A percentile compares a stretch with the other conserved stretches of the same genome.
Conservation (phyloP, 2,329 filamentous ascomycete species). For the Stachybotrys chartarum region DNA sequence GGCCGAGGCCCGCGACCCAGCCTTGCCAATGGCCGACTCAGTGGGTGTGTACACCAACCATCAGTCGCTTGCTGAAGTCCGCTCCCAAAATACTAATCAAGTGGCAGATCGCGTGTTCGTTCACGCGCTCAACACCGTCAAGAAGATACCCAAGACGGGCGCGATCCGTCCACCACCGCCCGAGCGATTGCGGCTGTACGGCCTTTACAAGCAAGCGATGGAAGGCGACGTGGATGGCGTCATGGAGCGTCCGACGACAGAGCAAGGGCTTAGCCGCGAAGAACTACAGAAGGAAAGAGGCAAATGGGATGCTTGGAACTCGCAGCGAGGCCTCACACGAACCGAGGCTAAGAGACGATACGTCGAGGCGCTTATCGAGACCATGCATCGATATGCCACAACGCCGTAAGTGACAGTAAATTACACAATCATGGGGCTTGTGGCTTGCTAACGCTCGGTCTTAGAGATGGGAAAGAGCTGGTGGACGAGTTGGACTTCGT, state of each 20-base stretch:
- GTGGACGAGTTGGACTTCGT: constrained; percentile 97
- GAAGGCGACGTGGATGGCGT: constrained; percentile 94
- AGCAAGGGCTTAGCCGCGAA: constrained; percentile 38
- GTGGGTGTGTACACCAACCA: constrained; percentile 15
- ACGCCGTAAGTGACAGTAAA: constrained; percentile 53
- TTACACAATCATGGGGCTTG: neutral
- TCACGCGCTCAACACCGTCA: constrained; percentile 97
- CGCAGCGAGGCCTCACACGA: constrained; percentile 71
- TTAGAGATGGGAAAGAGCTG: constrained; percentile 73
- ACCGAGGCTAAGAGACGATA: constrained; percentile 94
- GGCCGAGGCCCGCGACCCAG: neutral
- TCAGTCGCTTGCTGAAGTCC: neutral
- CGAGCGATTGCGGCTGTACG: constrained; percentile 88
- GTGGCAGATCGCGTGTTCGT: constrained; percentile 88
- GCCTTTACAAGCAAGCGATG: constrained; percentile 98
- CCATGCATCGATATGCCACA: constrained; percentile 93
- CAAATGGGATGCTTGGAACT: constrained; percentile 94
- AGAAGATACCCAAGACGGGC: constrained; percentile 92
- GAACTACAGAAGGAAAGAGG: constrained; percentile 53
- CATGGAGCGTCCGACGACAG: constrained; percentile 68
- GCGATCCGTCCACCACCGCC: constrained; percentile 78
- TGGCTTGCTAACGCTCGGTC: neutral
- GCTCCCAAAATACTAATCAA: neutral
- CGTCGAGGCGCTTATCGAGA: constrained; percentile 88
- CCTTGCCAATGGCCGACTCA: constrained; percentile 16